Evolutionary conservation across 75 land plant genomes (phyloP), one percentile per base, ranked within the genome.

Genomic region (Gnetum montanum): DNA sequence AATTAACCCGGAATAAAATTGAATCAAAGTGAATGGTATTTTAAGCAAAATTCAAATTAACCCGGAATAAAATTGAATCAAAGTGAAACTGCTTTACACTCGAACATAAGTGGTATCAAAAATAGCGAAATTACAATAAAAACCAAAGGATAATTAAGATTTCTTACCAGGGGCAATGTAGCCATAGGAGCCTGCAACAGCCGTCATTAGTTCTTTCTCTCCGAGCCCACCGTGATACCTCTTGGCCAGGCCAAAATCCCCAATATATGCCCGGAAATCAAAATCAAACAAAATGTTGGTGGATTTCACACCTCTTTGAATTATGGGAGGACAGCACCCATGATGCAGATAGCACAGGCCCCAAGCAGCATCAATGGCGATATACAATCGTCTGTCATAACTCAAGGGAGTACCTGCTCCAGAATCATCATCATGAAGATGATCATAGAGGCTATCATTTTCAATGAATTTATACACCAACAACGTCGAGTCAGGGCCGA

Each of bases 401-500:
- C 65, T 36, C 1, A 61, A 6, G 12, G 30, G 20, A 8, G 53
- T 38, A 12, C 35, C 63, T n/a, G n/a, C n/a, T n/a, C n/a, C n/a
- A n/a, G n/a, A n/a, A 8, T 34, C 16, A 18, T 47, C 16, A 6
- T 64, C 60, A 48, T 75, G 78, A 26, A 75, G 68, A 46, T 70
- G 59, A 63, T 70, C 78, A 2, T 69, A 74, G 18, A 75, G 58
- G 60, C 74, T 70, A 11, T 74, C 78, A 36, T 75, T 70, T 0
- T 74, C 74, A 74, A 75, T 70, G 64, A 59, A 70, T 63, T 75
- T 74, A 38, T 75, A 75, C n/a, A 75, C 74, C 37, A 75, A 44
- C n/a, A 18, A 68, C 35, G 57, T 69, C 68, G 34, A 67, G n/a
- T n/a, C n/a, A n/a, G n/a, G n/a, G n/a, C n/a, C n/a, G n/a, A n/a